Evolutionary conservation across 2,329 filamentous ascomycete genomes (phyloP).

Genomic region (Ramichloridium luteum): DNA sequence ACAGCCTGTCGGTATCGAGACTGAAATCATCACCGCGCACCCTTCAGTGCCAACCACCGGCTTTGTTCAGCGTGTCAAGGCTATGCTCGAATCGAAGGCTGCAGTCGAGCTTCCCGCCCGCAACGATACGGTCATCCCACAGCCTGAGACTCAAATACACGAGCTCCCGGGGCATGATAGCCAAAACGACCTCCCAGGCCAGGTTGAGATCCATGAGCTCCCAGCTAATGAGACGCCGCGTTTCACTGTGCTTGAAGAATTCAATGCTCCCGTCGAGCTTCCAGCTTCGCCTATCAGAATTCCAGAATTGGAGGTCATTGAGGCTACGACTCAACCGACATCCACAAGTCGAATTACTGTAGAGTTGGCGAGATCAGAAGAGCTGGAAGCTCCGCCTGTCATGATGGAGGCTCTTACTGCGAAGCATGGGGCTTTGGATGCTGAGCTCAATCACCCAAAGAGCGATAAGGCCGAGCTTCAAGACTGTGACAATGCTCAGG

Average conservation of each 20-base stretch:
- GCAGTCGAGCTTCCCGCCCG: constrained; percentile 14
- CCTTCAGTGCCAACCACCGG: constrained; percentile 26
- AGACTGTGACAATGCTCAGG: not conserved
- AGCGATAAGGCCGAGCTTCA: not conserved
- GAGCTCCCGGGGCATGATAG: constrained; percentile 12
- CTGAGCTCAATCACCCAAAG: not conserved
- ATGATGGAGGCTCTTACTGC: not conserved
- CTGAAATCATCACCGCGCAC: constrained; percentile 21
- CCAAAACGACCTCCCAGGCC: constrained; percentile 14
- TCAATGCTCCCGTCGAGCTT: constrained; percentile 23
- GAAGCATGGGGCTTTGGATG: not conserved
- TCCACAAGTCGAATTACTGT: constrained; percentile 22
- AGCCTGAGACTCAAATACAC: constrained; percentile 8
- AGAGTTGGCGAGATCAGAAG: constrained; percentile 25
- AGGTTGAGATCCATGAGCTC: constrained; percentile 20
- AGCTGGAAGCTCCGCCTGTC: constrained; percentile 18
- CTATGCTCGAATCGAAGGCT: constrained; percentile 31
- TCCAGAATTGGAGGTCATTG: constrained; percentile 18
- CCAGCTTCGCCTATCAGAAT: constrained; percentile 24
- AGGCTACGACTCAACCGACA: constrained; percentile 6
- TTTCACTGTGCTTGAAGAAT: constrained; percentile 23
- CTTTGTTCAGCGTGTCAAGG: constrained; percentile 31
- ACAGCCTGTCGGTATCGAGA: constrained; percentile 25
- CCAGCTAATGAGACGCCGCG: constrained; percentile 22
- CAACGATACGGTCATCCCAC: constrained; percentile 6